Percentiles rank a stretch among this genome's conserved stretches.
These are phyloP conservation scores for Helicostylum pulchrum DNA, from an alignment of 192 early-diverging fungal species.

Conservation along the genomic window DNA sequence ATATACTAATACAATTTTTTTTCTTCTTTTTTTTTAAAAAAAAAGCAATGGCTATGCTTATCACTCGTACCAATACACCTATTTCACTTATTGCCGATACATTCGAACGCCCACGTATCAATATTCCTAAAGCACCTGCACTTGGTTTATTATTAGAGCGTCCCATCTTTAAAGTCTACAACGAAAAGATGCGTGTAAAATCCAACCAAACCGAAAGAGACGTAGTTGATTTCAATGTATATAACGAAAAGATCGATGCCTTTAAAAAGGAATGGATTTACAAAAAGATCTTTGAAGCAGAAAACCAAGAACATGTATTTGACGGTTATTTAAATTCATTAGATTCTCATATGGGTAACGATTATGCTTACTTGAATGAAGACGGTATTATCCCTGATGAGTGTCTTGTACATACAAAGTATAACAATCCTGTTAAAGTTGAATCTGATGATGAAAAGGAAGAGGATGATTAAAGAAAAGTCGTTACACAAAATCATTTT, in stretches of 20 bases:
- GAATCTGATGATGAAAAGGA: not conserved
- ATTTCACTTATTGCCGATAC: conserved; percentile 60
- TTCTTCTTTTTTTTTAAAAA: conserved; percentile 2
- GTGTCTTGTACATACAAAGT: conserved; percentile 22
- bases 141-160: conserved; percentile 85
- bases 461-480: not conserved
- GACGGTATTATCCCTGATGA: conserved; percentile 57
- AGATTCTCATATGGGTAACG: conserved; percentile 53
- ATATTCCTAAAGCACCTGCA: conserved; percentile 96
- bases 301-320: conserved; percentile 62
- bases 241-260: conserved; percentile 62
- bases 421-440: not conserved
- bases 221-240: conserved; percentile 56
- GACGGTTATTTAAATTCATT: conserved; percentile 59
- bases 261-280: conserved; percentile 94
- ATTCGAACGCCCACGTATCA: conserved; percentile 70
- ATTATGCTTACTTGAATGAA: conserved; percentile 57
- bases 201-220: conserved; percentile 29
- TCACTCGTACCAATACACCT: conserved; percentile 73
- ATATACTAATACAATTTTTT: not conserved
- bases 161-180: conserved; percentile 68
- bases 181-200: conserved; percentile 38
- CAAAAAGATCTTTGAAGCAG: conserved; percentile 71
- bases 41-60: conserved; percentile 67
- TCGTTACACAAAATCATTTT: not conserved